phyloP scores from a whole-genome alignment of 2,329 filamentous ascomycete genomes.

The Fusarium poae region DNA sequence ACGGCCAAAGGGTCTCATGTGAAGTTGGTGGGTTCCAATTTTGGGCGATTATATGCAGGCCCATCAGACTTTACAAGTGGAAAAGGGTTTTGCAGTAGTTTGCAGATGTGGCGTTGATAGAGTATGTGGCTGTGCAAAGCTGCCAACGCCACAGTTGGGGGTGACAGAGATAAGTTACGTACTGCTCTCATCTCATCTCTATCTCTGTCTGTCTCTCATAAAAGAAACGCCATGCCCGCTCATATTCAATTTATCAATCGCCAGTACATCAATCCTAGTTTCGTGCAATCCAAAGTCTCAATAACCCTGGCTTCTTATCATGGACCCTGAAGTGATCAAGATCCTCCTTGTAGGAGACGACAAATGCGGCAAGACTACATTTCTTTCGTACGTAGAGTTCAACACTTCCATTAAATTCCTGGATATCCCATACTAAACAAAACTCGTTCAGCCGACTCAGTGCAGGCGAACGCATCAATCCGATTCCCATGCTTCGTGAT shows the following conservation, averaged over 20 bases:
- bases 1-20: conserved; percentile 48
- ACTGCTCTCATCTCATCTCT: conserved; percentile 44
- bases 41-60: conserved; percentile 44
- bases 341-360: conserved; percentile 71
- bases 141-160: conserved; percentile 36
- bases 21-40: conserved; percentile 47
- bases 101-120: conserved; percentile 37
- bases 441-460: conserved; percentile 63
- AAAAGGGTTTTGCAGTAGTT: conserved; percentile 44
- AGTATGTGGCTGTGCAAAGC: conserved; percentile 30
- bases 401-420: conserved; percentile 20
- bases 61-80: conserved; percentile 39
- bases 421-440: conserved; percentile 20
- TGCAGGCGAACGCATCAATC: conserved; percentile 56
- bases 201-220: conserved; percentile 31
- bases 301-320: conserved; percentile 39
- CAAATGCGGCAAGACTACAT: conserved; percentile 71
- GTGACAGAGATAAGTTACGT: conserved; percentile 45
- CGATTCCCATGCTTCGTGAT: conserved; percentile 66
- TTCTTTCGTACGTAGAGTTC: conserved; percentile 66
- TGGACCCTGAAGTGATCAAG: conserved; percentile 65
- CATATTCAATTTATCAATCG: neutral
- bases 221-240: conserved; percentile 23
- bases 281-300: neutral
- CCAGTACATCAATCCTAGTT: neutral